Conservation (phyloP, 331 rosid genomes). For the Dryas integrifolia region DNA sequence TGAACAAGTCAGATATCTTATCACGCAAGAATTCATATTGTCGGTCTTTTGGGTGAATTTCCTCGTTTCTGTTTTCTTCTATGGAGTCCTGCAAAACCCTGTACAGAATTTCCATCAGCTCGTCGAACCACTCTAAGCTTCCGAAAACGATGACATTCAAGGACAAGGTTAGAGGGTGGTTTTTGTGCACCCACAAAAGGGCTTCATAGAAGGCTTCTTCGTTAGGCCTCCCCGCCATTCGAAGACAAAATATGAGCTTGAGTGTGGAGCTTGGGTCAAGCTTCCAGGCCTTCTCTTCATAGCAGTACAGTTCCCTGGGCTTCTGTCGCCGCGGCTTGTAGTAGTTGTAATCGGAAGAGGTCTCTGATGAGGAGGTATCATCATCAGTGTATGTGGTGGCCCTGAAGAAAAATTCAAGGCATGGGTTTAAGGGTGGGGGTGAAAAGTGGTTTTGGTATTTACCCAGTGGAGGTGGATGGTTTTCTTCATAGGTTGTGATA, state of each 20-base stretch:
- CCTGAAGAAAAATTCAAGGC: not conserved
- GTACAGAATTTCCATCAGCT: not conserved
- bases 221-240: not conserved
- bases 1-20: not conserved
- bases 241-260: not conserved
- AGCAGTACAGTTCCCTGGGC: not conserved
- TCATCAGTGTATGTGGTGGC: not conserved
- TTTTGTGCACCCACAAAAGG: constrained; percentile 4
- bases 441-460: not conserved
- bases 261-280: not conserved
- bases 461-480: not conserved
- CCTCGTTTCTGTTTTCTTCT: not conserved
- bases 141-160: not conserved
- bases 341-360: no score
- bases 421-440: not conserved
- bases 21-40: not conserved
- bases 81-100: not conserved
- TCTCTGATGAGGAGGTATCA: no score
- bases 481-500: not conserved
- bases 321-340: no score
- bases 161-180: not conserved
- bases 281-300: not conserved
- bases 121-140: not conserved
- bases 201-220: not conserved
- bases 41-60: not conserved